Base-by-base conservation (phyloP, 495 filamentous ascomycete species). In the Annulohypoxylon nitens region DNA sequence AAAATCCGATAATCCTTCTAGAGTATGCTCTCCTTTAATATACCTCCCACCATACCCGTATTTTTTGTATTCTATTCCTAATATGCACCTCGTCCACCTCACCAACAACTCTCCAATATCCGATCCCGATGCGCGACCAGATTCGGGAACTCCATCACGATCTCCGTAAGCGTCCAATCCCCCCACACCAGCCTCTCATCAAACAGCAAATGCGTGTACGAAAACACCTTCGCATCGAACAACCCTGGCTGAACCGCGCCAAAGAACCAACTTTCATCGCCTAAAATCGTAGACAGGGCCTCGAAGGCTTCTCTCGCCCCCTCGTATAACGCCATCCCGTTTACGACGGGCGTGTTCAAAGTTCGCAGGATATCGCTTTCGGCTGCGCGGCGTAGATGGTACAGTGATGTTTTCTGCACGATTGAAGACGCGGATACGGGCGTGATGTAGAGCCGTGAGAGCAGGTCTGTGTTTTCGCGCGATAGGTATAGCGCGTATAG, bases 211-310 rank as follows among this genome's bases (percentile, higher is more conserved):
- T 95, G 87, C n/a, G 93, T 94, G 80, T 97, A 99, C 25, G 93
- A 91, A 83, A 97, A 98, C 23, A 98, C 88, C 64, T 86, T 88
- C 26, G 95, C 93, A 80, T 99, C 96, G 73, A 99, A 93, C 11
- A 94, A 75, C 0, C 89, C 88, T 2, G 96, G 93, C 26, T 81
- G 83, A 18, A 67, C 18, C 9, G 18, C 58, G 14, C 72, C 75
- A 58, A 82, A 83, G 50, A 84, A 84, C 83, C 83, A 85, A 7
- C 63, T 69, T 50, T 90, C 82, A 0, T 87, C 83, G 0, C 88
- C 87, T 6, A 99, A 84, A 0, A 95, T 69, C n/a, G 83, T 83
- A 1, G 90, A 91, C 20, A 99, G 80, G 2, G 95, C 93, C 58
- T 84, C 86, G 45, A 97, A 89, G 4, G 96, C 95, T 26, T 89